Conservation (phyloP, 1,139 yeast genomes). For the Zygosaccharomyces sapae region DNA sequence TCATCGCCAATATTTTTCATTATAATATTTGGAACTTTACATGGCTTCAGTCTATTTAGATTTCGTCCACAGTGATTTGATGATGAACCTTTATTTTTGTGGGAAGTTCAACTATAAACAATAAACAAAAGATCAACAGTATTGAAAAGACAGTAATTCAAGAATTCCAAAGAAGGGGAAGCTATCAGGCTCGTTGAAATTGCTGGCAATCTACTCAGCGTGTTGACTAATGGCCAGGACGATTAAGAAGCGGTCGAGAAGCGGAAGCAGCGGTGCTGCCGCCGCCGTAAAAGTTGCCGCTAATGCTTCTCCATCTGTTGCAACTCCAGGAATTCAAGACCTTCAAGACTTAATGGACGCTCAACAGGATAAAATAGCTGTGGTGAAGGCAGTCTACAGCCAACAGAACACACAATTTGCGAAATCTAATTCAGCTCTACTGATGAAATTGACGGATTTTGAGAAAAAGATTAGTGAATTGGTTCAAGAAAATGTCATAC, state of each 20-base stretch:
- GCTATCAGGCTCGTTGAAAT: background rate
- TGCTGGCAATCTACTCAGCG: constrained; percentile 1
- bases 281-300: constrained; percentile 7
- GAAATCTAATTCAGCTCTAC: constrained; percentile 49
- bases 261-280: constrained; percentile 7
- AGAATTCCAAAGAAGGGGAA: background rate
- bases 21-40: background rate
- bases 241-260: constrained; percentile 10
- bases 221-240: constrained; percentile 13
- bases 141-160: background rate
- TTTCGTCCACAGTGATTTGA: background rate
- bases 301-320: background rate
- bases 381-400: constrained; percentile 19
- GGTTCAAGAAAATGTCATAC: constrained; percentile 45
- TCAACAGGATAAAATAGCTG: constrained; percentile 21
- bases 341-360: constrained; percentile 26
- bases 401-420: constrained; percentile 52
- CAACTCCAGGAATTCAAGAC: constrained; percentile 25
- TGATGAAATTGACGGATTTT: constrained; percentile 47
- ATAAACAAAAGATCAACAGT: constrained; percentile 3
- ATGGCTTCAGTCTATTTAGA: background rate
- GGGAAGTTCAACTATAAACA: constrained; percentile 2
- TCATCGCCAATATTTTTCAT: background rate
- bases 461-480: constrained; percentile 47
- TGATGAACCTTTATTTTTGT: constrained; percentile 1